A percentile compares a stretch with the other conserved stretches of the same genome.
Conservation (phyloP, 2,329 filamentous ascomycete species). For the Metarhizium guizhouense region DNA sequence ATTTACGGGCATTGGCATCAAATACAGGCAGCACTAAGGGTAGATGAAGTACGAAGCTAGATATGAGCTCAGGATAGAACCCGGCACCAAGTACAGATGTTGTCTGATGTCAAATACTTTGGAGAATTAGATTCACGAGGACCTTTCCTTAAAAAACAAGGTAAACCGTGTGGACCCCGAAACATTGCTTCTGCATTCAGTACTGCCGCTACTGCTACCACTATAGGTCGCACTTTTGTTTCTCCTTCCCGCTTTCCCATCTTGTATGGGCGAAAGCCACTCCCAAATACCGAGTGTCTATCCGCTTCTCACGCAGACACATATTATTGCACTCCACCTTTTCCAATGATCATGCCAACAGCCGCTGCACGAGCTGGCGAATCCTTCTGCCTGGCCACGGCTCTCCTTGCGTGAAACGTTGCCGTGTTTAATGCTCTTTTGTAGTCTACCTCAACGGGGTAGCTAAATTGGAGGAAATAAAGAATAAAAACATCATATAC, state of each 20-base stretch:
- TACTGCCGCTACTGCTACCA: slow-evolving; percentile 7
- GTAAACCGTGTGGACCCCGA: not conserved
- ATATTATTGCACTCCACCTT: slow-evolving; percentile 2
- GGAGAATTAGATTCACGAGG: not conserved
- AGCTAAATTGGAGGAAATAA: not conserved
- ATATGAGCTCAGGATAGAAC: too few relatives aligned
- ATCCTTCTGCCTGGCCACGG: not conserved
- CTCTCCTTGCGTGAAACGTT: not conserved
- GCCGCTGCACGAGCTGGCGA: not conserved
- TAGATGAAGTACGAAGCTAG: too few relatives aligned
- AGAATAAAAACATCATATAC: slow-evolving; percentile 1
- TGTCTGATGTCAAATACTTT: too few relatives aligned
- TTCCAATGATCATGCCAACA: not conserved
- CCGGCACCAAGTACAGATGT: too few relatives aligned
- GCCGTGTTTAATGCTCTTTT: not conserved
- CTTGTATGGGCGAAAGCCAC: not conserved
- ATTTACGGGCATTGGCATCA: too few relatives aligned
- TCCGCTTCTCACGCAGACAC: slow-evolving; percentile 4
- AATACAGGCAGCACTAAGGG: too few relatives aligned
- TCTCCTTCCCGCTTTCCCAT: not conserved
- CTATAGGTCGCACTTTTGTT: not conserved
- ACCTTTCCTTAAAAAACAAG: not conserved
- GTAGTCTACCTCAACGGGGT: not conserved
- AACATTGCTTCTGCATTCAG: slow-evolving; percentile 16
- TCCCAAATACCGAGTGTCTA: slow-evolving; percentile 1